Percentiles rank a stretch among this genome's conserved stretches.
phyloP scores from a whole-genome alignment of 2,329 filamentous ascomycete species.

The Penicillium fuscoglaucum region DNA sequence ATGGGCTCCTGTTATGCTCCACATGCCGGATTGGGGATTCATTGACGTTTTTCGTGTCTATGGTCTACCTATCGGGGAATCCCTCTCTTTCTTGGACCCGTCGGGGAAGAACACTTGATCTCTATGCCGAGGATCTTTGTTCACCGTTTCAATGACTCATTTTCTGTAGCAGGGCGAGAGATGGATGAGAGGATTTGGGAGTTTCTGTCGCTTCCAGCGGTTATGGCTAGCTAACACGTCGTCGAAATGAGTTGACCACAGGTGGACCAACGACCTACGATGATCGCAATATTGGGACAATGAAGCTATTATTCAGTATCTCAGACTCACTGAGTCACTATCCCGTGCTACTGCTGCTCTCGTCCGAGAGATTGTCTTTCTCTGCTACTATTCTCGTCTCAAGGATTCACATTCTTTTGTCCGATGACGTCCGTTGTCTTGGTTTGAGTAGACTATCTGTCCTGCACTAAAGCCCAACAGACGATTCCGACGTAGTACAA shows the following conservation, averaged over 20 bases:
- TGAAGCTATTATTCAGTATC: neutral
- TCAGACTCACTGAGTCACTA: neutral
- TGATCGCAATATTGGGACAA: slow-evolving; percentile 1
- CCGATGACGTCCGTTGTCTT: neutral
- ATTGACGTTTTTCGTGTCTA: neutral
- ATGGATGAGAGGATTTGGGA: neutral
- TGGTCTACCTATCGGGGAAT: neutral
- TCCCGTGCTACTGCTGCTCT: neutral
- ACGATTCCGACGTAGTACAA: neutral
- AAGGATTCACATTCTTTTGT: neutral
- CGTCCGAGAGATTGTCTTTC: neutral
- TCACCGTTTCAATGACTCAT: slow-evolving; percentile 13
- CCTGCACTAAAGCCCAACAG: neutral
- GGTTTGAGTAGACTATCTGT: neutral
- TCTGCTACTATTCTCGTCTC: neutral
- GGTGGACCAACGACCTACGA: neutral
- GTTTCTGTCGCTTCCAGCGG: slow-evolving; percentile 9
- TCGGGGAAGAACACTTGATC: neutral
- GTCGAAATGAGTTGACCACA: neutral
- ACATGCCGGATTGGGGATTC: slow-evolving; percentile 1
- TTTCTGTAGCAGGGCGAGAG: neutral
- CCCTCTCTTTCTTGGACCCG: neutral
- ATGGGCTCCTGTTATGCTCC: neutral
- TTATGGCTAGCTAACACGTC: neutral
- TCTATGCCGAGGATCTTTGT: neutral